Conservation (phyloP, 441 rosid genomes). For the Euphorbia schlechtendalii region DNA sequence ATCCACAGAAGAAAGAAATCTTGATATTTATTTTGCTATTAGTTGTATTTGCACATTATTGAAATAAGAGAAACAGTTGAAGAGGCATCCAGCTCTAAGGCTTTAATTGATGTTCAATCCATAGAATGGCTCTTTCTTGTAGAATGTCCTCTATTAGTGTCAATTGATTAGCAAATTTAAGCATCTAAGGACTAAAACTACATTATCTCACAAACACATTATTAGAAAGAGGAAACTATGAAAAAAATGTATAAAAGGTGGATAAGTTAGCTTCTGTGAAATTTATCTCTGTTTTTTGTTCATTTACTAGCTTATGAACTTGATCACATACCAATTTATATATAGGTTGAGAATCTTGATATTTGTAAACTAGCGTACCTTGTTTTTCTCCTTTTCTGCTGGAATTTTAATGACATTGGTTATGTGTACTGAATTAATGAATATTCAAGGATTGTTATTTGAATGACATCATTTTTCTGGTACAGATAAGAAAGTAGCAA, state of each 20-base stretch:
- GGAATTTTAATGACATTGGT: too few relatives aligned
- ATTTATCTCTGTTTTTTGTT: background rate
- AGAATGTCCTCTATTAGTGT: background rate
- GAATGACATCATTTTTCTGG: too few relatives aligned
- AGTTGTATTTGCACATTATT: slow-evolving; percentile 53
- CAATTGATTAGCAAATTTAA: background rate
- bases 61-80: slow-evolving; percentile 89
- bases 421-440: too few relatives aligned
- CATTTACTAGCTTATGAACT: background rate
- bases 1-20: too few relatives aligned
- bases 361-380: background rate
- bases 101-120: slow-evolving; percentile 50
- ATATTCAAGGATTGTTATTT: too few relatives aligned
- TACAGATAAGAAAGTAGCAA: too few relatives aligned
- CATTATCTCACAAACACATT: background rate
- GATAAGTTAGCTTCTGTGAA: background rate
- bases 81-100: slow-evolving; percentile 59
- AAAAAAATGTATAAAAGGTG: background rate
- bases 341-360: background rate
- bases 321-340: background rate
- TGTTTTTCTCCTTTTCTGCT: too few relatives aligned
- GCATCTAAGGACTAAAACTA: background rate
- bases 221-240: background rate
- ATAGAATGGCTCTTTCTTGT: slow-evolving; percentile 41
- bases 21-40: slow-evolving; percentile 5